Evolutionary conservation across 1,139 yeast species (phyloP).

Genomic region (Saccharomyces hybrid): DNA sequence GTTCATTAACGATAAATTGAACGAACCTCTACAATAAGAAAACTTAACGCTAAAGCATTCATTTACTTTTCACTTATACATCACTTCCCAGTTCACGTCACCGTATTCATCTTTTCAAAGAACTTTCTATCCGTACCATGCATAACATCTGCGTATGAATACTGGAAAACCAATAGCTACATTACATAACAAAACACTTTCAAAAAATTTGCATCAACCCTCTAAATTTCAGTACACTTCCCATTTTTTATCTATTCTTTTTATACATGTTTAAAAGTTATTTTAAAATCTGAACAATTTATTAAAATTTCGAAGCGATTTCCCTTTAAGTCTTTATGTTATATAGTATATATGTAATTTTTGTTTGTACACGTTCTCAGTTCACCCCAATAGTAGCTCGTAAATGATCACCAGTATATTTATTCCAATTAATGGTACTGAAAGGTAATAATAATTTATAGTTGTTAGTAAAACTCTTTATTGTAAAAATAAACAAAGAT

Average conservation of each 20-base stretch:
- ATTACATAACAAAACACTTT: no score
- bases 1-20: conserved; percentile 1
- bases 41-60: no score
- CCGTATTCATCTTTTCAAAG: no score
- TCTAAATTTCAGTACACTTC: background rate
- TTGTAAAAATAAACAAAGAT: no score
- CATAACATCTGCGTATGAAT: no score
- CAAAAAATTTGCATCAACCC: background rate
- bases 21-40: background rate
- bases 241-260: background rate
- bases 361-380: background rate
- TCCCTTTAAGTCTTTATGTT: background rate
- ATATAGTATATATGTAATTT: conserved; percentile 1
- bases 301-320: background rate
- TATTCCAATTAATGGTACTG: conserved; percentile 61
- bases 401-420: conserved; percentile 62
- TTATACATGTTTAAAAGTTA: no score
- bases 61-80: no score
- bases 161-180: no score
- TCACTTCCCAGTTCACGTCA: no score
- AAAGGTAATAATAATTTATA: background rate
- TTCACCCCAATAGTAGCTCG: conserved; percentile 64
- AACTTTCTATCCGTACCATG: no score
- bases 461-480: background rate
- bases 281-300: no score